These are phyloP conservation scores for Parascedosporium putredinis DNA, from an alignment of 2,329 filamentous ascomycete species.

Conservation along the genomic window DNA sequence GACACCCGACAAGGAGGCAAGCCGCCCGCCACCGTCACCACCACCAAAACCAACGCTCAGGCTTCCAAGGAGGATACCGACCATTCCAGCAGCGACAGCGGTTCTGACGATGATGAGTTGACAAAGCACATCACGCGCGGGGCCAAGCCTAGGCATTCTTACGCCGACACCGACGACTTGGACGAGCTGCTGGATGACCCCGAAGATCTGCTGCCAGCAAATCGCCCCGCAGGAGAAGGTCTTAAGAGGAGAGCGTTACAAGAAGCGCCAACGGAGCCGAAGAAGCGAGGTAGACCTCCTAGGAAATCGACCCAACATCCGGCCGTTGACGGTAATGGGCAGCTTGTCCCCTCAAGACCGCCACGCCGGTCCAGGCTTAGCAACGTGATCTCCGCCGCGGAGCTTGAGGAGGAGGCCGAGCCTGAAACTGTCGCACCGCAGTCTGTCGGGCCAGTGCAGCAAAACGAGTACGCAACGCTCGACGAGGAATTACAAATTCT, in stretches of 20 bases:
- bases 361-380: slow-evolving; percentile 13
- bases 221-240: not conserved
- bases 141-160: slow-evolving; percentile 13
- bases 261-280: no score
- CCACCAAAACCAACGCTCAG: not conserved
- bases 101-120: not conserved
- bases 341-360: slow-evolving; percentile 5
- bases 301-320: slow-evolving; percentile 14
- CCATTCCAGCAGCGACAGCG: not conserved
- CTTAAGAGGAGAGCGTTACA: no score
- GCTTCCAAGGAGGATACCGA: not conserved
- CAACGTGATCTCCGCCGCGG: slow-evolving; percentile 7
- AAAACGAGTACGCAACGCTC: not conserved
- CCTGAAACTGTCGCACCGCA: slow-evolving; percentile 8
- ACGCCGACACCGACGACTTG: slow-evolving; percentile 28
- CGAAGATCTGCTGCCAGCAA: slow-evolving; percentile 2
- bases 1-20: slow-evolving; percentile 4
- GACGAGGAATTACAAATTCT: not conserved
- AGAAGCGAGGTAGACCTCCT: slow-evolving; percentile 20
- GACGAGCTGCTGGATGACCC: slow-evolving; percentile 18
- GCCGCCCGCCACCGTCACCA: not conserved
- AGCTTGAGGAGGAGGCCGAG: slow-evolving; percentile 10
- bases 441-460: not conserved
- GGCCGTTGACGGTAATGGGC: slow-evolving; percentile 4
- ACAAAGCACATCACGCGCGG: slow-evolving; percentile 2